These are phyloP conservation scores for Flaveria trinervia DNA, from an alignment of 129 eudicot genomes.

Conservation along the genomic window DNA sequence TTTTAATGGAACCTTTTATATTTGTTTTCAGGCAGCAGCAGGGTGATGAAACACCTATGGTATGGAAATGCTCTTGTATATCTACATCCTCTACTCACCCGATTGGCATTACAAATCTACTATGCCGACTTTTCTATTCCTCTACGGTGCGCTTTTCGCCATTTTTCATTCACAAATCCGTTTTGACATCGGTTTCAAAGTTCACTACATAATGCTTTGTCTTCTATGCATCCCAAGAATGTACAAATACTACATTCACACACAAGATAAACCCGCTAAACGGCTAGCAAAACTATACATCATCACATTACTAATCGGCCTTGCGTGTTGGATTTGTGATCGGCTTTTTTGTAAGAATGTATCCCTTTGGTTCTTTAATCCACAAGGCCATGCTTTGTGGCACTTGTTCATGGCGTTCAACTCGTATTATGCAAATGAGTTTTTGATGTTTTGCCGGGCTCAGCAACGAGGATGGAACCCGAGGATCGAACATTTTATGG, in stretches of 20 bases:
- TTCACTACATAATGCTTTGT: constrained; percentile 66
- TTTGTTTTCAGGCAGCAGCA: constrained; percentile 71
- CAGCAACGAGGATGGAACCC: constrained; percentile 84
- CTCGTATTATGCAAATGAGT: constrained; percentile 64
- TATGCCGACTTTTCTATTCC: constrained; percentile 83
- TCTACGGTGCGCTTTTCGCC: constrained; percentile 74
- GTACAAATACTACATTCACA: constrained; percentile 81
- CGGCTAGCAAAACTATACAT: constrained; percentile 61
- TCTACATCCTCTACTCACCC: constrained; percentile 88
- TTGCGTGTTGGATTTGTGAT: constrained; percentile 65
- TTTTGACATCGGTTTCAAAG: constrained; percentile 55
- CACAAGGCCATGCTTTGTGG: constrained; percentile 91
- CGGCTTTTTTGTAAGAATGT: constrained; percentile 56
- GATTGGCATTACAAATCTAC: constrained; percentile 94
- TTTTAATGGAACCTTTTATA: background rate
- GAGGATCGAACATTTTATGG: constrained; percentile 50
- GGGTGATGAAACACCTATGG: constrained; percentile 94
- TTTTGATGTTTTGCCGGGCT: constrained; percentile 83
- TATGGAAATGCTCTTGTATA: constrained; percentile 88
- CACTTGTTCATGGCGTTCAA: constrained; percentile 72
- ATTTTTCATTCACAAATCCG: constrained; percentile 61
- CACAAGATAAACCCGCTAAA: constrained; percentile 60
- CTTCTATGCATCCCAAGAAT: constrained; percentile 85
- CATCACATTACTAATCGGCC: constrained; percentile 49
- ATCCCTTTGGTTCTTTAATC: constrained; percentile 63